Evolutionary conservation across 805 yeast genomes (phyloP).

Genomic region (Yamadazyma philogaea): DNA sequence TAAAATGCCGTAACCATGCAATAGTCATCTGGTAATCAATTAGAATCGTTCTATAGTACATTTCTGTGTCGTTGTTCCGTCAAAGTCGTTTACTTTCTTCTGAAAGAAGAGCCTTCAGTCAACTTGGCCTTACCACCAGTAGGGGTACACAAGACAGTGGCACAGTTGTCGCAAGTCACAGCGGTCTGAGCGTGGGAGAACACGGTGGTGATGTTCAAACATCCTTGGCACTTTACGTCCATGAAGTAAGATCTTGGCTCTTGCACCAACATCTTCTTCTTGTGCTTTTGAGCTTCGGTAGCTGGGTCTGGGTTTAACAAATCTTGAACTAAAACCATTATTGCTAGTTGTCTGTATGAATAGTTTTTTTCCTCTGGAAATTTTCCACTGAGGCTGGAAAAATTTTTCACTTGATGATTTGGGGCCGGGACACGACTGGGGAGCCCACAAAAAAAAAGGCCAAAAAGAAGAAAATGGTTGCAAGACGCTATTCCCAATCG

Average conservation of each 20-base stretch:
- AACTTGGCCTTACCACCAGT: conserved; percentile 99
- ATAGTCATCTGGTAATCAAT: not conserved
- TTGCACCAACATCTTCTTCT: conserved; percentile 95
- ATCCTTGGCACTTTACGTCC: conserved; percentile 99
- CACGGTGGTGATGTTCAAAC: conserved; percentile 97
- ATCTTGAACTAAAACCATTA: conserved; percentile 94
- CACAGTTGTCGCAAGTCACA: conserved; percentile 97
- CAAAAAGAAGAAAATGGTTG: not conserved
- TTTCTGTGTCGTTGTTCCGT: not conserved
- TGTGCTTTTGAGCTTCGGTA: conserved; percentile 94
- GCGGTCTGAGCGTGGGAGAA: conserved; percentile 99
- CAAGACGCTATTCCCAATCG: not conserved
- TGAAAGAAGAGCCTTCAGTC: conserved; percentile 99
- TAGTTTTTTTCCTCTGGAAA: conserved; percentile 2
- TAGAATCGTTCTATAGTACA: conserved; percentile 9
- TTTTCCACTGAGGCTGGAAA: conserved; percentile 4
- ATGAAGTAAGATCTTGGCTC: conserved; percentile 98
- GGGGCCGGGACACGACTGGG: conserved; percentile 2
- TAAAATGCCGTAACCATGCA: not conserved
- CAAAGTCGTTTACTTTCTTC: conserved; percentile 77
- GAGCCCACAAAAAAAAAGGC: no score
- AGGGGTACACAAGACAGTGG: conserved; percentile 97
- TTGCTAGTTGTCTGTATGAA: not conserved
- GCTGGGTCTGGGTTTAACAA: conserved; percentile 96
- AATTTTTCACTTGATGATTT: not conserved